Evolutionary conservation across 441 rosid genomes (phyloP).

Genomic region (Erodium trifolium): DNA sequence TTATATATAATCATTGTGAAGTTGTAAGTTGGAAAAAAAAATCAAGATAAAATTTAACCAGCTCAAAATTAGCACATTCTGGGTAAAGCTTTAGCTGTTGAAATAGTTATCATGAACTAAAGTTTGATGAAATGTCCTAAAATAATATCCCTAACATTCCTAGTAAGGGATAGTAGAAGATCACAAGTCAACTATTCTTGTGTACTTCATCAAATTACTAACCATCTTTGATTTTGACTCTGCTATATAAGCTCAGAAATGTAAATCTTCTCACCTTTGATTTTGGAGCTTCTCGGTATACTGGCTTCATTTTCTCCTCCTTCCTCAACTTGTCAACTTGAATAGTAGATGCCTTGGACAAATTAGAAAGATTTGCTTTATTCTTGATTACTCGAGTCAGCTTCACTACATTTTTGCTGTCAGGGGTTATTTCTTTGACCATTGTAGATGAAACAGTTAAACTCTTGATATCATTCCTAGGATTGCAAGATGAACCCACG

Average conservation of each 20-base stretch:
- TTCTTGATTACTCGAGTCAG: conserved; percentile 22
- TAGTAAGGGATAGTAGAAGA: background rate
- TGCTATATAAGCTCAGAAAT: background rate
- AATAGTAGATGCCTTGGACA: conserved; percentile 21
- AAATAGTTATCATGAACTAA: background rate
- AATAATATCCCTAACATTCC: background rate
- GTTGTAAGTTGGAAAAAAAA: background rate
- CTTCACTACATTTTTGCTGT: conserved; percentile 29
- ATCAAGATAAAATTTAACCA: background rate
- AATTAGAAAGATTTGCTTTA: conserved; percentile 19
- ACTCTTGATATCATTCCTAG: conserved; percentile 16
- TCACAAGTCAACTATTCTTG: background rate
- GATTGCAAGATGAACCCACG: conserved; percentile 40
- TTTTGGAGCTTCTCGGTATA: conserved; percentile 23
- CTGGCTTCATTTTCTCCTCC: conserved; percentile 19
- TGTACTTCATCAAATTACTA: too few species aligned
- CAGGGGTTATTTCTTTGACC: conserved; percentile 31
- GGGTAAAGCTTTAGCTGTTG: background rate
- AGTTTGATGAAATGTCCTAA: background rate
- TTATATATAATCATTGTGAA: background rate
- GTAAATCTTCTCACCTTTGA: conserved; percentile 29
- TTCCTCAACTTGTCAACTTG: conserved; percentile 22
- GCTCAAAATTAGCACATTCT: background rate
- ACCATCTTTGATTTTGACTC: background rate
- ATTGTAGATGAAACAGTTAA: conserved; percentile 16